Base-by-base conservation (phyloP, 805 yeast genomes). In the Candida coleopterorum region DNA sequence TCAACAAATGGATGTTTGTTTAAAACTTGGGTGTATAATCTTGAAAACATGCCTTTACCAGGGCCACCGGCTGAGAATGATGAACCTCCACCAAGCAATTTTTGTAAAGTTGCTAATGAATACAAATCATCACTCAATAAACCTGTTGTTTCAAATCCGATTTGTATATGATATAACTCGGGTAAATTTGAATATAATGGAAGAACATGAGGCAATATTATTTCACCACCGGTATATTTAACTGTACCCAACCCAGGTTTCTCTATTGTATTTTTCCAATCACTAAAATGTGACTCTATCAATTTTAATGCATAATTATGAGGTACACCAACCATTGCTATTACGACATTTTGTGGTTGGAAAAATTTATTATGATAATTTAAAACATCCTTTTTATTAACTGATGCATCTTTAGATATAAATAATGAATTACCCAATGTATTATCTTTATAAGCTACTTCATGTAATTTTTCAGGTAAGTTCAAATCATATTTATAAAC, bases 21-120 rank as follows among this genome's bases (percentile, higher is more conserved):
- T 55, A 93, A 70, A 2, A 93, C 95, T 48, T 88, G 78, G 0
- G 96, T 86, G 65, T 88, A 93, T 17, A 94, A 75, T 41, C 97
- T 74, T 4, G 96, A 86, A 57, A 88, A 93, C 97, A 93, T 89
- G 4, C 98, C 98, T 60, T 93, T 93, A 37, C 98, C 98, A 12
- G 98, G 98, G 0, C 98, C 98, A 46, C 98, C 98, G 8, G 98
- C 97, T 14, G 94, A 81, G 55, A 93, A 93, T 1, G 97, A 88
- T 4, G 96, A 95, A 39, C 97, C 98, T 25, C 97, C 97, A 29
- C 98, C 98, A 10, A 93, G 65, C 16, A 90, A 68, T 41, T 89
- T 86, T 56, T 93, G 97, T 40, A 93, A 68, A 1, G 88, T 79
- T 2, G 97, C 96, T 26, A 88, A 66, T 1, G 95, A 94, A 52